Evolutionary conservation across 2,329 filamentous ascomycete species (phyloP).

Genomic region (Dryadomyces sulphureus): DNA sequence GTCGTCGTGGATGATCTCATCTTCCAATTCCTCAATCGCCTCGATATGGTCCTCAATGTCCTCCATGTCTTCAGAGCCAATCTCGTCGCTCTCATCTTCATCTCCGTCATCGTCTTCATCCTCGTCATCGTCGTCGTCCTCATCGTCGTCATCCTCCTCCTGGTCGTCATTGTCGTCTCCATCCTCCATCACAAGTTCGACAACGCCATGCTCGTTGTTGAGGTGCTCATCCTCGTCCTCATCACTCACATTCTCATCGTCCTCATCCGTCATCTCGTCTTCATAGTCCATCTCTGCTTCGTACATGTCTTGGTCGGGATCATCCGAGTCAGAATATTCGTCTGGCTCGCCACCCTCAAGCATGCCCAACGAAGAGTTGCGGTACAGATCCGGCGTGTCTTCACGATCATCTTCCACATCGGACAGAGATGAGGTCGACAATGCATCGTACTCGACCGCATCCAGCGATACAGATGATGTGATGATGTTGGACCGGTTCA

Average conservation of each 20-base stretch:
- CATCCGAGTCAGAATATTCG: slow-evolving; percentile 55
- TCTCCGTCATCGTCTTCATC: slow-evolving; percentile 31
- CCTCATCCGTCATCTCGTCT: slow-evolving; percentile 82
- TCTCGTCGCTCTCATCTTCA: slow-evolving; percentile 19
- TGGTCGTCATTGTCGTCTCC: slow-evolving; percentile 45
- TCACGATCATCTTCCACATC: slow-evolving; percentile 76
- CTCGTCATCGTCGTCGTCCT: slow-evolving; percentile 19
- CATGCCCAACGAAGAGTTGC: slow-evolving; percentile 91
- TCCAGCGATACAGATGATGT: slow-evolving; percentile 44
- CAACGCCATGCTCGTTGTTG: slow-evolving; percentile 44
- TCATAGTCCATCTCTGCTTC: slow-evolving; percentile 83
- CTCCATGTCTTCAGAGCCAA: slow-evolving; percentile 36
- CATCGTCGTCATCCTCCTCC: slow-evolving; percentile 40
- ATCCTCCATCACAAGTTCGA: slow-evolving; percentile 68
- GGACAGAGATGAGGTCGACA: slow-evolving; percentile 75
- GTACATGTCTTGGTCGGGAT: slow-evolving; percentile 74
- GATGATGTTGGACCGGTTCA: slow-evolving; percentile 71
- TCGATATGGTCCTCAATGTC: slow-evolving; percentile 35
- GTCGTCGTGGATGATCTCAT: slow-evolving; percentile 40
- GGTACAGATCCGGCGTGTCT: slow-evolving; percentile 92
- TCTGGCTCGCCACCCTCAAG: slow-evolving; percentile 68
- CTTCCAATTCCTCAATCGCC: slow-evolving; percentile 47
- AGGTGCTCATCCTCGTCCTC: slow-evolving; percentile 54
- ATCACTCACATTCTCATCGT: slow-evolving; percentile 49
- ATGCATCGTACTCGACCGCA: slow-evolving; percentile 72